Evolutionary conservation across 495 filamentous ascomycete genomes (phyloP).

Genomic region (Durotheca rogersii): DNA sequence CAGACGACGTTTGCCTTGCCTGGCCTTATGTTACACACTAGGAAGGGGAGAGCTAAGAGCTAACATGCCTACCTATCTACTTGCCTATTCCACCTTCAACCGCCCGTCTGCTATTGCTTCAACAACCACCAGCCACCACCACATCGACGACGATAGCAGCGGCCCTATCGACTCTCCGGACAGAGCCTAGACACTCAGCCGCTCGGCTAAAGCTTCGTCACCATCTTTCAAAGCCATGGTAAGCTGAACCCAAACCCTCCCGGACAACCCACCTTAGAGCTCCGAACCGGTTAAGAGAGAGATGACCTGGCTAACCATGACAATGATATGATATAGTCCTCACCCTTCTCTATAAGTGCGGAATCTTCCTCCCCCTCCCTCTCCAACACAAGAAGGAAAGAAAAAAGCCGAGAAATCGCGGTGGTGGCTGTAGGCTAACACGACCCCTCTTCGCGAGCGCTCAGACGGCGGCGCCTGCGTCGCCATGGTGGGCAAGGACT

Average conservation of each 20-base stretch:
- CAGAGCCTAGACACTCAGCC: neutral
- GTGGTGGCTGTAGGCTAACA: too few relatives aligned
- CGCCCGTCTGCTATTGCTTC: constrained; percentile 3
- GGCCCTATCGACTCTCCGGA: neutral
- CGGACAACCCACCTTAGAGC: too few relatives aligned
- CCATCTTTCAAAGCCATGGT: constrained; percentile 36
- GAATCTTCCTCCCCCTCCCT: constrained; percentile 8
- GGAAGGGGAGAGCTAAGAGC: neutral
- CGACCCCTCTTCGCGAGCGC: neutral
- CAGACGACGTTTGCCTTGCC: constrained; percentile 42
- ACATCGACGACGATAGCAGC: constrained; percentile 14
- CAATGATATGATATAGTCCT: constrained; percentile 54
- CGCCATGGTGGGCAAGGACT: constrained; percentile 99
- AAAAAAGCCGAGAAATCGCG: constrained; percentile 13
- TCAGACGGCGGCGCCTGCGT: constrained; percentile 93
- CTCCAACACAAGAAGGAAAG: neutral
- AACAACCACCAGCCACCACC: constrained; percentile 14
- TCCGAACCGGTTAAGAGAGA: constrained; percentile 2
- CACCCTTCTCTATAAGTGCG: constrained; percentile 89
- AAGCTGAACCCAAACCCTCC: constrained; percentile 15
- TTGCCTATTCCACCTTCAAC: too few relatives aligned
- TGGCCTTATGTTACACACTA: constrained; percentile 12
- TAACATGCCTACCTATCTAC: too few relatives aligned
- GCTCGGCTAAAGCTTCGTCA: neutral
- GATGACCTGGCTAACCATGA: constrained; percentile 10